Evolutionary conservation across 2,329 filamentous ascomycete species (phyloP).

Genomic region (Colletotrichum spinosum): DNA sequence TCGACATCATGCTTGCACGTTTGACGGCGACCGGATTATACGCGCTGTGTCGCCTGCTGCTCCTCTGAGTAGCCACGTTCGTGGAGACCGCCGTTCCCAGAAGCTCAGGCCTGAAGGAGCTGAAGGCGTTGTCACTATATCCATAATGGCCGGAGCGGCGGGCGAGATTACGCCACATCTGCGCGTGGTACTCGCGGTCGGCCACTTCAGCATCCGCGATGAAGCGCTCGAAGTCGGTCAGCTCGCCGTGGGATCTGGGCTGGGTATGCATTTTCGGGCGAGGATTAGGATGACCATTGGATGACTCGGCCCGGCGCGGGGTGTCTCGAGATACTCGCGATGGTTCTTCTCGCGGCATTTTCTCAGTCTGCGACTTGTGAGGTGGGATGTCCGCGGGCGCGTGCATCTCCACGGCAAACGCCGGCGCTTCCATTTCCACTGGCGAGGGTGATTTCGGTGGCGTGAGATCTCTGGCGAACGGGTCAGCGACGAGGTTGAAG

Average conservation of each 20-base stretch:
- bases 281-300: not conserved
- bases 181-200: constrained; percentile 41
- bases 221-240: constrained; percentile 44
- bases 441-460: constrained; percentile 31
- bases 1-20: constrained; percentile 29
- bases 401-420: constrained; percentile 14
- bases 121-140: constrained; percentile 23
- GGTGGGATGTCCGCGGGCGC: not conserved
- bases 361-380: not conserved
- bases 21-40: constrained; percentile 25
- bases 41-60: constrained; percentile 30
- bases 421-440: constrained; percentile 31
- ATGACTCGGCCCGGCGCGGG: constrained; percentile 2
- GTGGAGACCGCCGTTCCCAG: not conserved
- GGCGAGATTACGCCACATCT: constrained; percentile 39
- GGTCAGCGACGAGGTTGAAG: constrained; percentile 31
- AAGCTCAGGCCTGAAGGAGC: constrained; percentile 9
- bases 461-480: constrained; percentile 31
- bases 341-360: constrained; percentile 1
- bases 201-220: constrained; percentile 43
- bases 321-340: not conserved
- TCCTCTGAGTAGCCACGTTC: not conserved
- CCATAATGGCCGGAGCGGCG: constrained; percentile 36
- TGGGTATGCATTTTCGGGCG: constrained; percentile 2
- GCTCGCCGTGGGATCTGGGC: not conserved